A percentile compares a stretch with the other conserved stretches of the same genome.
Conservation (phyloP, 257 asterid genomes). For the Lithospermum erythrorhizon region DNA sequence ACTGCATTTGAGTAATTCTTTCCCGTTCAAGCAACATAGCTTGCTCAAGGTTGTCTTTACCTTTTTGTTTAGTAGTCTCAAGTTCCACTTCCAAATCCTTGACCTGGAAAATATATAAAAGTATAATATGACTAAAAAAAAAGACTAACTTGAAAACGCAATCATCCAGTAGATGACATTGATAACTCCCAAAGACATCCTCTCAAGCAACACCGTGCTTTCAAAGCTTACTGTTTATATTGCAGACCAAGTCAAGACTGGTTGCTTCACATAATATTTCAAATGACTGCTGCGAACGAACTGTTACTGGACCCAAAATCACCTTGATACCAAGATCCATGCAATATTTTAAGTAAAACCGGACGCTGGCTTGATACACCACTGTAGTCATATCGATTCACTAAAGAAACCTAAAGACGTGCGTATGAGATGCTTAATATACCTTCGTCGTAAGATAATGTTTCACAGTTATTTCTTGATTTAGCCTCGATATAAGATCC, state of each 20-base stretch:
- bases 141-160: not conserved
- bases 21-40: slow-evolving; percentile 82
- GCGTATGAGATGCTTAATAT: not conserved
- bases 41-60: slow-evolving; percentile 89
- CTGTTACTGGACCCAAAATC: not conserved
- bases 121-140: not conserved
- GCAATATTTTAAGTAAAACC: not conserved
- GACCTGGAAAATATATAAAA: slow-evolving; percentile 35
- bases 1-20: slow-evolving; percentile 92
- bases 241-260: not conserved
- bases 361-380: not conserved
- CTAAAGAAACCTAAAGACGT: not conserved
- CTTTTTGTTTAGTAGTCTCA: slow-evolving; percentile 65
- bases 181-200: not conserved
- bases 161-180: not conserved
- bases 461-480: slow-evolving; percentile 90
- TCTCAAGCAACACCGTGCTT: not conserved
- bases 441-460: slow-evolving; percentile 93
- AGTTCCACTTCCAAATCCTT: slow-evolving; percentile 98
- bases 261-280: not conserved
- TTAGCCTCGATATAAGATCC: slow-evolving; percentile 91
- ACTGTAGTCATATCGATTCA: not conserved
- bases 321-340: not conserved
- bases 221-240: too few relatives aligned
- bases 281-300: not conserved